Percentiles rank a stretch among this genome's conserved stretches.
Conservation (phyloP, 1,284 basidiomycete genomes). For the Lignosus rhinocerotis region DNA sequence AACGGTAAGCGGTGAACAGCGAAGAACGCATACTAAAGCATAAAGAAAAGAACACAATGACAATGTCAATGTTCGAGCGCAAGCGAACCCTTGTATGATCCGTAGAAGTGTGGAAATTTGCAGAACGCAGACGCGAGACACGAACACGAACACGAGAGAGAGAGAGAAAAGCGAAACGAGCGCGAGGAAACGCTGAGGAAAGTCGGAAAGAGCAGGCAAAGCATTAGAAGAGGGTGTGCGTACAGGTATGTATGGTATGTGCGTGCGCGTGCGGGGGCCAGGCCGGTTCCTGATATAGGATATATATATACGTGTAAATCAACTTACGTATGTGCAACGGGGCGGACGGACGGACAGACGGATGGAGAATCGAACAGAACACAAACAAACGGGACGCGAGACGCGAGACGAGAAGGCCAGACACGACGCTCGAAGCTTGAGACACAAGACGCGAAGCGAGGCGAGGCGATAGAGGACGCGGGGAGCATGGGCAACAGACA, state of each 20-base stretch:
- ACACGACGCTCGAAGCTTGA: not conserved
- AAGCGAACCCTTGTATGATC: not conserved
- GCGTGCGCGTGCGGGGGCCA: not conserved
- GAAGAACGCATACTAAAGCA: not conserved
- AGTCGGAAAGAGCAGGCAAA: too few species aligned
- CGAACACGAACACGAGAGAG: too few species aligned
- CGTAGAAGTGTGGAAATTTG: not conserved
- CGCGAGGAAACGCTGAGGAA: too few species aligned
- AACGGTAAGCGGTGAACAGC: not conserved
- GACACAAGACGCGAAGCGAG: not conserved
- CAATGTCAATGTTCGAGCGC: not conserved
- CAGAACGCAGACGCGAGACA: not conserved
- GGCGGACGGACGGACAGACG: too few species aligned
- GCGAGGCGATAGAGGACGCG: not conserved
- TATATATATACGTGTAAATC: slow-evolving; percentile 24
- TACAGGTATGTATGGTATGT: slow-evolving; percentile 22
- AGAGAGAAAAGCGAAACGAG: too few species aligned
- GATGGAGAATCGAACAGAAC: not conserved
- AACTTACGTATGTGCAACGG: slow-evolving; percentile 3
- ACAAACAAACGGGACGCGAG: not conserved
- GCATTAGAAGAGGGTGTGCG: slow-evolving; percentile 18
- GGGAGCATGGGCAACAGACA: not conserved
- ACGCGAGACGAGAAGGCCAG: slow-evolving; percentile 13
- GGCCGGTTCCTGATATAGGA: slow-evolving; percentile 16
- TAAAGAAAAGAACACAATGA: not conserved